A percentile compares a stretch with the other conserved stretches of the same genome.
These are phyloP conservation scores for Mycena venus DNA, from an alignment of 768 basidiomycete species.

Conservation along the genomic window DNA sequence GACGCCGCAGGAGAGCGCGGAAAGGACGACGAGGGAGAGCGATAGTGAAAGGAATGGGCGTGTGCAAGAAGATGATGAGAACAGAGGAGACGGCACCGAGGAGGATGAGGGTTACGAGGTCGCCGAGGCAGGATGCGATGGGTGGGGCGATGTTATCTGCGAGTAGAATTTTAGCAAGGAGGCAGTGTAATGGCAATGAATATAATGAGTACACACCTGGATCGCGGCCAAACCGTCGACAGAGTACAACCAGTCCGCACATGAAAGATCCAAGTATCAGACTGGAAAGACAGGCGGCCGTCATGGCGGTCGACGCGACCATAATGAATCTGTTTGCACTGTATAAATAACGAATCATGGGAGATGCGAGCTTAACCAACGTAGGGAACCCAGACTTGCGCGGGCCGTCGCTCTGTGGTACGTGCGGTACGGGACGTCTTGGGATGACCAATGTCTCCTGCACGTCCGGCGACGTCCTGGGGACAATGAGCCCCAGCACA, in stretches of 20 bases:
- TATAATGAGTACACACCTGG: slow-evolving; percentile 66
- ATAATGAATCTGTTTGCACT: slow-evolving; percentile 70
- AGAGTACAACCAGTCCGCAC: slow-evolving; percentile 85
- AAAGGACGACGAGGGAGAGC: slow-evolving; percentile 62
- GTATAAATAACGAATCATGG: slow-evolving; percentile 25
- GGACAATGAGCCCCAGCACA: slow-evolving; percentile 74
- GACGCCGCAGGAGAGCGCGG: slow-evolving; percentile 62
- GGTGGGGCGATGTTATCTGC: slow-evolving; percentile 97
- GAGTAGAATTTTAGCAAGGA: slow-evolving; percentile 1
- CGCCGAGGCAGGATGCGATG: slow-evolving; percentile 92
- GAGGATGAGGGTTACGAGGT: slow-evolving; percentile 90
- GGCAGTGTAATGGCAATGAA: not conserved
- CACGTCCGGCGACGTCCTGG: slow-evolving; percentile 45
- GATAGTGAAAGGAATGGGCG: slow-evolving; percentile 72
- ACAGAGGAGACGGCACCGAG: slow-evolving; percentile 80
- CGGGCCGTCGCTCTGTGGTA: slow-evolving; percentile 28
- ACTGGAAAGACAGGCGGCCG: slow-evolving; percentile 83
- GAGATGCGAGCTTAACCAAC: slow-evolving; percentile 38
- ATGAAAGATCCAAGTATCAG: slow-evolving; percentile 92
- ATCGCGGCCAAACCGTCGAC: slow-evolving; percentile 81
- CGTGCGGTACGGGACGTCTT: slow-evolving; percentile 25
- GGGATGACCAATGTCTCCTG: slow-evolving; percentile 13
- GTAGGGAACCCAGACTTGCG: slow-evolving; percentile 53
- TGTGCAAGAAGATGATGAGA: slow-evolving; percentile 77
- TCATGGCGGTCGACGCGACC: slow-evolving; percentile 84